phyloP scores from a whole-genome alignment of 225 moss, liverwort and hornwort species.

The Marchantia polymorpha region DNA sequence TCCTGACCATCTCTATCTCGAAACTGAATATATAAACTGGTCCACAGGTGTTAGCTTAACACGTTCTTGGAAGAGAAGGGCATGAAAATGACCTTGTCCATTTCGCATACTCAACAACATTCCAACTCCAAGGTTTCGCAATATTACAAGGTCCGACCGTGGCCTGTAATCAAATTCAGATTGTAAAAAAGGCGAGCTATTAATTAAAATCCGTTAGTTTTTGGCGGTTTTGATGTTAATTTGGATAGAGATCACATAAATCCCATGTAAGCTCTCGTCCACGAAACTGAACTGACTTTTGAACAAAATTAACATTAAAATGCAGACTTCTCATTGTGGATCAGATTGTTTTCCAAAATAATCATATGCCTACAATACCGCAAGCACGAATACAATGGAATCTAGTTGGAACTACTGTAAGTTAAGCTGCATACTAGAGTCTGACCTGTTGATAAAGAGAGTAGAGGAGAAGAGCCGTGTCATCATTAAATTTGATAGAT shows the following conservation, averaged over 20 bases:
- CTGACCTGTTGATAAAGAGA: slow-evolving; percentile 74
- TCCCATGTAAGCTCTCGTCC: too few species aligned
- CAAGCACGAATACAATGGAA: not conserved
- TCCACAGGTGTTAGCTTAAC: not conserved
- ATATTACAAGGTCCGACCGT: slow-evolving; percentile 79
- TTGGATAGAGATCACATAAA: too few species aligned
- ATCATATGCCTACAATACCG: too few species aligned
- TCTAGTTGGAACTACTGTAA: not conserved
- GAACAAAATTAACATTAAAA: not conserved
- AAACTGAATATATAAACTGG: not conserved
- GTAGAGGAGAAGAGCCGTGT: slow-evolving; percentile 68
- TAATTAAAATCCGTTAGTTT: not conserved
- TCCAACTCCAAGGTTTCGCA: slow-evolving; percentile 96
- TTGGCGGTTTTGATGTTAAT: too few species aligned
- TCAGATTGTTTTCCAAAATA: not conserved
- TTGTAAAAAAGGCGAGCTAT: slow-evolving; percentile 21
- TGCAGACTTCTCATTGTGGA: not conserved
- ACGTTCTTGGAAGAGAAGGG: not conserved
- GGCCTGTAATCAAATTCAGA: slow-evolving; percentile 46
- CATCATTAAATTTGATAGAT: slow-evolving; percentile 55
- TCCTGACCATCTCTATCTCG: not conserved
- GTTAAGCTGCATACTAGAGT: not conserved
- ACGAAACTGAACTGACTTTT: slow-evolving; percentile 2
- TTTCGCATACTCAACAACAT: slow-evolving; percentile 76
- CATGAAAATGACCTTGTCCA: slow-evolving; percentile 64